Conservation (phyloP, 805 yeast genomes). For the Hagleromyces aurorensis region DNA sequence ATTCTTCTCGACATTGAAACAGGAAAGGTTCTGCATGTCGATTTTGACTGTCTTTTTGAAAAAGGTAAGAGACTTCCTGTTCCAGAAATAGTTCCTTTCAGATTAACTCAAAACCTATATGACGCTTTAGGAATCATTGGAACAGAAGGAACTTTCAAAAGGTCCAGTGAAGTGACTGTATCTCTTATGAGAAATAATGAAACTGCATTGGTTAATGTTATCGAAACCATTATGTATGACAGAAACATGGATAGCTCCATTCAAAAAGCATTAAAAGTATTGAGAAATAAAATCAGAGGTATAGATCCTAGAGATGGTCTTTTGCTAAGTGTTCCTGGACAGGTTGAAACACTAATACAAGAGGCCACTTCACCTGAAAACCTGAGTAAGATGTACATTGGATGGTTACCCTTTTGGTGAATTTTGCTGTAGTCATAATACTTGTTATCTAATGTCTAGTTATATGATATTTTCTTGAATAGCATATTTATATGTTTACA, state of each 20-base stretch:
- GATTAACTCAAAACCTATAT: slow-evolving; percentile 79
- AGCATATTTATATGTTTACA: no score
- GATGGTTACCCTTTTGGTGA: slow-evolving; percentile 78
- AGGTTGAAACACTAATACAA: slow-evolving; percentile 81
- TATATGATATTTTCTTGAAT: no score
- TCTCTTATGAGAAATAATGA: slow-evolving; percentile 68
- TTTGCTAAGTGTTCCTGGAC: slow-evolving; percentile 85
- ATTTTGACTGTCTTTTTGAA: slow-evolving; percentile 92
- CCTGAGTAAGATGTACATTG: slow-evolving; percentile 81
- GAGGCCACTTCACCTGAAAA: slow-evolving; percentile 69
- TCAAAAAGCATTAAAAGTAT: slow-evolving; percentile 59
- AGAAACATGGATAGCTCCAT: slow-evolving; percentile 44
- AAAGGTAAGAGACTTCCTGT: slow-evolving; percentile 63
- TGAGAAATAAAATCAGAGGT: slow-evolving; percentile 78
- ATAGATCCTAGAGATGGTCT: slow-evolving; percentile 72
- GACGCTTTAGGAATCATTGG: slow-evolving; percentile 88
- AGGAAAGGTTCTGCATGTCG: slow-evolving; percentile 87
- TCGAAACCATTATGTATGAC: slow-evolving; percentile 89
- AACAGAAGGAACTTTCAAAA: slow-evolving; percentile 83
- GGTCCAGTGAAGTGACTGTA: slow-evolving; percentile 78
- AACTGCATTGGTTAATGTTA: slow-evolving; percentile 75
- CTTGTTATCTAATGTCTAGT: no score
- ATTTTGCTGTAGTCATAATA: no score
- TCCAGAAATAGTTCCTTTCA: slow-evolving; percentile 92
- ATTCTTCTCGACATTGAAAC: slow-evolving; percentile 61